Evolutionary conservation across 768 basidiomycete genomes (phyloP), one percentile per base, ranked within the genome.

Genomic region (Xerocomellus amylosporus): DNA sequence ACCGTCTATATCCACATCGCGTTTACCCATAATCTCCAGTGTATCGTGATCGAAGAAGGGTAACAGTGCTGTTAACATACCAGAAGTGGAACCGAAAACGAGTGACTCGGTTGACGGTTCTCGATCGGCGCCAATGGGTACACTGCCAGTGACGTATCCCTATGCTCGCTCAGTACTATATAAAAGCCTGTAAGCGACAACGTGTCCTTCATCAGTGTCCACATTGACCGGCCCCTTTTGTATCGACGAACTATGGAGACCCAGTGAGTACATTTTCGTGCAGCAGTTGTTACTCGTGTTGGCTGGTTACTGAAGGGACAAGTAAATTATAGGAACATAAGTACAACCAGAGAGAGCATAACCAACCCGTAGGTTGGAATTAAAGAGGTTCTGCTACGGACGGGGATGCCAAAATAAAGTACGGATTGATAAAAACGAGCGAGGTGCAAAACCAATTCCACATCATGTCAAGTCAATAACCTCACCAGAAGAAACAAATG

Each of bases 391-490:
- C 10, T n/a, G 20, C 13, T 15, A 44, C 8, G n/a, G 34, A 20
- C 14, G 22, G 14, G 9, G 6, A 31, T 49, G 14, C 26, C 26
- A 44, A 53, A 49, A 46, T 31, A 22, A 39, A 58, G 14, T 17
- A 15, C 13, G 20, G 24, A 4, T 36, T 22, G 17, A 37, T 43
- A 17, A 14, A 28, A 26, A 45, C 31, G 40, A 39, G 39, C n/a
- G 6, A 40, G 12, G 24, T 8, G 49, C 5, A 41, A 31, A 44
- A n/a, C 17, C 14, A n/a, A 13, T 41, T 19, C 17, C 41, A 49
- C 15, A 22, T 67, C 59, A 70, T 36, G 68, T 72, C 58, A 70
- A 45, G 48, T 72, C 69, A 40, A 70, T 70, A 37, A 72, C 54
- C 33, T 70, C 70, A 19, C 59, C 57, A n/a, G 34, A 31, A 33